phyloP scores from a whole-genome alignment of 129 eudicot species.

The Heracleum sosnowskyi region DNA sequence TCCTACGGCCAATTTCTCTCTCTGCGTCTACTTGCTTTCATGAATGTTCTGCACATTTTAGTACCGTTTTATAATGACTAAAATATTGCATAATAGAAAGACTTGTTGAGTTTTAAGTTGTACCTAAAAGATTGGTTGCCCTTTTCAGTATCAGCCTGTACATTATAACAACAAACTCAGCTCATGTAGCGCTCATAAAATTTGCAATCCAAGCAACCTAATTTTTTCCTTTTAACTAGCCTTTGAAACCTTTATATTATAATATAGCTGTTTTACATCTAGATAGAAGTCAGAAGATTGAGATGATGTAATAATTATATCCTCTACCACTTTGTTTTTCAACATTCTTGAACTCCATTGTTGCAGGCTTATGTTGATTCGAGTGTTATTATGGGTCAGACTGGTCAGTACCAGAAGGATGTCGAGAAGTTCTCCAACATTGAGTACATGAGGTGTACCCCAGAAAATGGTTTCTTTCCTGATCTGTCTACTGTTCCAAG shows the following conservation, averaged over 20 bases:
- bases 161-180: background rate
- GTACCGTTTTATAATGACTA: background rate
- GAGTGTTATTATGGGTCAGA: slow-evolving; percentile 92
- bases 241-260: background rate
- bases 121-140: background rate
- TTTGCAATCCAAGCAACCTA: background rate
- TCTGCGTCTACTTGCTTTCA: background rate
- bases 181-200: background rate
- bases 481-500: slow-evolving; percentile 65
- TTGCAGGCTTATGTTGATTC: slow-evolving; percentile 95
- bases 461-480: slow-evolving; percentile 94
- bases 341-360: background rate
- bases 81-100: background rate
- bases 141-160: background rate
- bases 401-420: slow-evolving; percentile 63
- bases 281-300: background rate
- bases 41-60: background rate
- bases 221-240: background rate
- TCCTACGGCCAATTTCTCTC: background rate
- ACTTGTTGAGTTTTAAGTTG: background rate
- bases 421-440: slow-evolving; percentile 63
- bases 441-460: slow-evolving; percentile 85
- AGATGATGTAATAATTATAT: background rate
- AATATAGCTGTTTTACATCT: background rate
- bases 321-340: background rate